Evolutionary conservation across 192 early-diverging fungal species (phyloP).

Genomic region (Chytriomyces sp.): DNA sequence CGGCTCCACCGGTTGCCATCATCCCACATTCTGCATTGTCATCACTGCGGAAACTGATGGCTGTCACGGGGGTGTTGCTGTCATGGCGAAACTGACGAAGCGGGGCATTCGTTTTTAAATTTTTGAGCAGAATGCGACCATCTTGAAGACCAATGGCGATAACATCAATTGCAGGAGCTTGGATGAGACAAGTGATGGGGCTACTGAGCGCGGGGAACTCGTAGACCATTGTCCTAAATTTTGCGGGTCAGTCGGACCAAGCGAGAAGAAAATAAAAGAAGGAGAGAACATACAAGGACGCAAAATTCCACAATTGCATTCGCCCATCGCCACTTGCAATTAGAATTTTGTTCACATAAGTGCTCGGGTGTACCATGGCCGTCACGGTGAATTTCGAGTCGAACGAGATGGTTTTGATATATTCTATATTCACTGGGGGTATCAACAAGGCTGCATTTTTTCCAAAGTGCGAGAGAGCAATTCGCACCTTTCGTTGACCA

Average conservation of each 20-base stretch:
- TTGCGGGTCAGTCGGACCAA: background rate
- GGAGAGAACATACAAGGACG: constrained; percentile 54
- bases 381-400: constrained; percentile 74
- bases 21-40: constrained; percentile 45
- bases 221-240: constrained; percentile 75
- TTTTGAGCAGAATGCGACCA: constrained; percentile 83
- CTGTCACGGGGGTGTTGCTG: constrained; percentile 74
- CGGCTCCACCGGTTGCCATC: constrained; percentile 89
- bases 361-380: constrained; percentile 86
- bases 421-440: constrained; percentile 54
- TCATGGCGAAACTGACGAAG: constrained; percentile 85
- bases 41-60: constrained; percentile 89
- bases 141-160: constrained; percentile 90
- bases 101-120: constrained; percentile 79
- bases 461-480: background rate
- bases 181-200: constrained; percentile 77
- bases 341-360: constrained; percentile 97
- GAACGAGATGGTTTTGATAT: constrained; percentile 75
- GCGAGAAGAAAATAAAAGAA: background rate
- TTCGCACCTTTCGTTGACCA: constrained; percentile 65
- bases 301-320: constrained; percentile 96
- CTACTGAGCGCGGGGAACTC: constrained; percentile 75
- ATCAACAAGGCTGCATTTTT: background rate
- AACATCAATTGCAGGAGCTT: constrained; percentile 92
- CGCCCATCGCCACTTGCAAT: constrained; percentile 82